phyloP scores from a whole-genome alignment of 352 stramenopile genomes.

The Phytophthora megakarya region DNA sequence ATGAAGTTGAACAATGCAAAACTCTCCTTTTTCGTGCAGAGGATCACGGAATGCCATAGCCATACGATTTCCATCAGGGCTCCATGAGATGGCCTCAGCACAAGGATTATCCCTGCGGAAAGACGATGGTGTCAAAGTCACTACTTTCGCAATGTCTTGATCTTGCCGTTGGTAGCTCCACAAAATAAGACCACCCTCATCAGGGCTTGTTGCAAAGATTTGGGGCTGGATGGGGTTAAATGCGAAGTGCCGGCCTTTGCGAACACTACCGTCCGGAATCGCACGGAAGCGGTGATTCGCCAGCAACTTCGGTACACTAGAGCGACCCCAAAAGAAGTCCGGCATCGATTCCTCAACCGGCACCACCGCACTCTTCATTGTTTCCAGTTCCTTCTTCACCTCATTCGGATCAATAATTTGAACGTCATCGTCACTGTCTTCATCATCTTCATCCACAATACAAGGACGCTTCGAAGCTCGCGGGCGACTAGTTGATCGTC shows the following conservation, averaged over 20 bases:
- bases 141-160: slow-evolving; percentile 67
- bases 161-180: slow-evolving; percentile 75
- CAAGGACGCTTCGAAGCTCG: slow-evolving; percentile 57
- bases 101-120: slow-evolving; percentile 72
- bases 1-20: slow-evolving; percentile 78
- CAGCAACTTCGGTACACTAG: slow-evolving; percentile 63
- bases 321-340: slow-evolving; percentile 81
- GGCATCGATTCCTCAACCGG: slow-evolving; percentile 51
- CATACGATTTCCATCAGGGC: slow-evolving; percentile 70
- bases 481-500: slow-evolving; percentile 39
- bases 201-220: slow-evolving; percentile 75
- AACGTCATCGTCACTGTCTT: slow-evolving; percentile 54
- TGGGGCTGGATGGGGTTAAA: slow-evolving; percentile 80
- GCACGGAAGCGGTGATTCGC: slow-evolving; percentile 63
- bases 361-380: slow-evolving; percentile 28
- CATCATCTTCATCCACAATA: slow-evolving; percentile 74
- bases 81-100: slow-evolving; percentile 80
- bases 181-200: slow-evolving; percentile 79
- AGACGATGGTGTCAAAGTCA: slow-evolving; percentile 57
- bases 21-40: slow-evolving; percentile 61
- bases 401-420: slow-evolving; percentile 53
- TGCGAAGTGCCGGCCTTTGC: slow-evolving; percentile 73
- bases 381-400: slow-evolving; percentile 46
- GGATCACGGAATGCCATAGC: slow-evolving; percentile 83
- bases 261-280: slow-evolving; percentile 64